Evolutionary conservation across 805 yeast species (phyloP), one percentile per base, ranked within the genome.

Genomic region (Diddensiella caesifluorescens): DNA sequence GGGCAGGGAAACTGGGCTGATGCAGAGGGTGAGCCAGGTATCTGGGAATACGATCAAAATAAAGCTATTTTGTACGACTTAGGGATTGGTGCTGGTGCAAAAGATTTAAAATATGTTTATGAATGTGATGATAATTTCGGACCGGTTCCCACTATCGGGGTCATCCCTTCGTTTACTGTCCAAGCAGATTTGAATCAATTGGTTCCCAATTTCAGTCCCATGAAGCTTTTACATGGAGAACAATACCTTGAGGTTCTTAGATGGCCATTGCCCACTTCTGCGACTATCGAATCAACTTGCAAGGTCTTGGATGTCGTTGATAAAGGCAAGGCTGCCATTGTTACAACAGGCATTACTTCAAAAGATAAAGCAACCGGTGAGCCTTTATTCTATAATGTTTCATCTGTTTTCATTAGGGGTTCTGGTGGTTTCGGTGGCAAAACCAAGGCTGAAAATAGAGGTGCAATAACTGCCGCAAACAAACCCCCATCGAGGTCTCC

Each of bases 161-260:
- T 87, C 39, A 78, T 90, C 54, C 90, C 95, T 28, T 80, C 80
- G 47, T 83, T 89, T 78, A 72, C 74, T 67, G 73, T 29, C 16
- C 22, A 13, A 16, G 37, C 46, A 25, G 42, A 43, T 21, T 75
- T 82, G 60, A 67, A 73, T 47, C 68, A 71, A 45, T 62, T 80
- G 33, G 79, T 90, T 53, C 83, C 79, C 45, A 79, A 85, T 66
- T 90, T 86, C 72, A 85, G 86, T 65, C 95, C 92, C 47, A 81
- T 87, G 77, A 73, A 82, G 64, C 72, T 90, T 57, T 74, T 90
- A 53, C 97, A 90, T 62, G 98, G 97, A 46, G 98, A 90, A 67
- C 97, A 90, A 63, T 90, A 83, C 64, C 70, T 89, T 54, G 87
- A 79, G 64, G 62, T 90, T 49, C 71, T 72, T 50, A 75, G 80